These are phyloP conservation scores for Sordariomycetes sp. DNA, from an alignment of 2,329 filamentous ascomycete species.

Conservation along the genomic window DNA sequence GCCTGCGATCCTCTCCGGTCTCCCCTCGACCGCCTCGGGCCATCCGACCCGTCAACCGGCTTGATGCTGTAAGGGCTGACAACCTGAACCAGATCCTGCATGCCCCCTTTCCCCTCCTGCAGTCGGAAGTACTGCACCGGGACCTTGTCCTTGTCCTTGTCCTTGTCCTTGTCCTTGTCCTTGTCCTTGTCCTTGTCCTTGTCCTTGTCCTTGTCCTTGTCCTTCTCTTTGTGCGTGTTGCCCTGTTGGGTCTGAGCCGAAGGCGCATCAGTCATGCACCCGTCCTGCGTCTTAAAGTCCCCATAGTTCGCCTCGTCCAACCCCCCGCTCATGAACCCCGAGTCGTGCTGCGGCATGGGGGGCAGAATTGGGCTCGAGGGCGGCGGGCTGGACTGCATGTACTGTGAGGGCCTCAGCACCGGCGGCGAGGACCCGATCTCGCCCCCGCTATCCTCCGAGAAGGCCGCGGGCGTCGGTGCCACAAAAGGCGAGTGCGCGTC, in stretches of 20 bases:
- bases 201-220: conserved; percentile 11
- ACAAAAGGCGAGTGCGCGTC: conserved; percentile 39
- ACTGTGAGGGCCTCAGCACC: conserved; percentile 48
- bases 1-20: neutral
- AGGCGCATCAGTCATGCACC: conserved; percentile 13
- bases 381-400: conserved; percentile 44
- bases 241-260: conserved; percentile 9
- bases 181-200: neutral
- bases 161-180: too few species aligned
- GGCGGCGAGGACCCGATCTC: conserved; percentile 88
- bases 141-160: conserved; percentile 16
- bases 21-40: neutral
- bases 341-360: conserved; percentile 56
- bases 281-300: neutral
- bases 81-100: conserved; percentile 20
- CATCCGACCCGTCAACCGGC: conserved; percentile 9
- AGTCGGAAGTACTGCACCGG: conserved; percentile 30
- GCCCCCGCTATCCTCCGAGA: conserved; percentile 55
- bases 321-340: conserved; percentile 75
- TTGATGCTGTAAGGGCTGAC: conserved; percentile 12
- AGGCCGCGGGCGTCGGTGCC: conserved; percentile 33
- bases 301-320: conserved; percentile 57
- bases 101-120: conserved; percentile 18
- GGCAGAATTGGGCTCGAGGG: conserved; percentile 71
- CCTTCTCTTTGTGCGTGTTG: neutral